phyloP scores from a whole-genome alignment of 805 yeast genomes.

The Metschnikowia borealis region DNA sequence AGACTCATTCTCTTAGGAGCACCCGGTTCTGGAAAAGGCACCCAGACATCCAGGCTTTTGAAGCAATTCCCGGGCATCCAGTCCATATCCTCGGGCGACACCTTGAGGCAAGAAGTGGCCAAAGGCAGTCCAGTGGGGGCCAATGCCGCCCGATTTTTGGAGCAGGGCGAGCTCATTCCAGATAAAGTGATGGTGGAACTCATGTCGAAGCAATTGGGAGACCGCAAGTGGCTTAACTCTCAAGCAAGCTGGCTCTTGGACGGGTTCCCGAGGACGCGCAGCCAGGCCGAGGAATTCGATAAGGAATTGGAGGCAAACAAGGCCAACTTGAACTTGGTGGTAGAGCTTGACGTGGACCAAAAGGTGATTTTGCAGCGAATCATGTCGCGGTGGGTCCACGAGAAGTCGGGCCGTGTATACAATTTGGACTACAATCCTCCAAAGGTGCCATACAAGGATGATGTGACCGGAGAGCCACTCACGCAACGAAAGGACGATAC shows the following conservation, averaged over 20 bases:
- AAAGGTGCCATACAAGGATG: constrained; percentile 73
- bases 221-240: constrained; percentile 40
- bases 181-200: constrained; percentile 62
- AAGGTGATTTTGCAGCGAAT: constrained; percentile 77
- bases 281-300: constrained; percentile 65
- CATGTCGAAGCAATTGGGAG: constrained; percentile 47
- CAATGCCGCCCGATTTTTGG: constrained; percentile 54
- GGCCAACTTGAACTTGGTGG: constrained; percentile 65
- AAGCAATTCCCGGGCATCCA: constrained; percentile 49
- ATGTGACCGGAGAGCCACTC: constrained; percentile 83
- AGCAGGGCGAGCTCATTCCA: constrained; percentile 67
- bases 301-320: constrained; percentile 32
- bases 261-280: constrained; percentile 83
- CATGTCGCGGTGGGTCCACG: constrained; percentile 80
- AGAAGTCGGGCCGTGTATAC: constrained; percentile 81
- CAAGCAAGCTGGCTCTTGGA: constrained; percentile 70
- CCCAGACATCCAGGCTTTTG: constrained; percentile 67
- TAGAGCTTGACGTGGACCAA: constrained; percentile 84
- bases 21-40: constrained; percentile 95
- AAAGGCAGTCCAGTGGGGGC: constrained; percentile 50
- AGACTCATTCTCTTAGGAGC: constrained; percentile 80
- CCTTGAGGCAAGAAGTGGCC: constrained; percentile 65
- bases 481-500: constrained; percentile 80
- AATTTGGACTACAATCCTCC: constrained; percentile 89
- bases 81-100: constrained; percentile 80